Evolutionary conservation across 2,329 filamentous ascomycete genomes (phyloP), one percentile per base, ranked within the genome.

Genomic region (Sclerotinia minor): DNA sequence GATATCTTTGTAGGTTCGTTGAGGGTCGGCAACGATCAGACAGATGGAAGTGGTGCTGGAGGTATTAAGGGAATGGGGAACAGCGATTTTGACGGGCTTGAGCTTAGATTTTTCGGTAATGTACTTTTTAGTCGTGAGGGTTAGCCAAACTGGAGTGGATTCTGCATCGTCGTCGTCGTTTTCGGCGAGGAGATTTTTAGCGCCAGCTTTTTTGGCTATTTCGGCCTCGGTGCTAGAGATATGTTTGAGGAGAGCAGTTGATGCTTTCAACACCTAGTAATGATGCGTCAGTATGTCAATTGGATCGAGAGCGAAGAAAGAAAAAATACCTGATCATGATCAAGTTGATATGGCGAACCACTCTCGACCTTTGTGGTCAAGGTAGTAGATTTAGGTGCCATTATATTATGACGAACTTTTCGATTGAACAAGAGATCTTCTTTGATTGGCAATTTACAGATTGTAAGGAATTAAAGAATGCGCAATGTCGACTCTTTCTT

Each of bases 1-100:
- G 57, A 96, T 84, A 79, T 98, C 90, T 83, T 98, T 98, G 85
- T 95, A 96, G 66, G 87, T 85, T 72, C 93, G 88, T 83, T 97
- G 93, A 32, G 87, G 87, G 75, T 88, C 85, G 73, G 92, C 92
- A 67, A 90, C 92, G 79, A 97, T 96, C 69, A 97, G 83, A 80
- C 94, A 97, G 79, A 97, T 86, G 74, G 88, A 90, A 68, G 88
- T 81, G 67, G 85, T 85, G 67, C 85, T 81, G 72, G 88, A 85
- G 71, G 85, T 82, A 80, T 91, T 89, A 71, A 96, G 85, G 13
- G 91, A 83, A 79, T 96, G 89, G 59, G 92, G 92, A 65, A 96
- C 83, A 72, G 83, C 75, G 75, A 97, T 92, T 81, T 94, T 96
- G 78, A 86, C 85, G 38, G 94, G 93, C 83, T 96, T 94, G 73